Evolutionary conservation across 352 stramenopile genomes (phyloP).

Genomic region (Phytophthora cryptogea): DNA sequence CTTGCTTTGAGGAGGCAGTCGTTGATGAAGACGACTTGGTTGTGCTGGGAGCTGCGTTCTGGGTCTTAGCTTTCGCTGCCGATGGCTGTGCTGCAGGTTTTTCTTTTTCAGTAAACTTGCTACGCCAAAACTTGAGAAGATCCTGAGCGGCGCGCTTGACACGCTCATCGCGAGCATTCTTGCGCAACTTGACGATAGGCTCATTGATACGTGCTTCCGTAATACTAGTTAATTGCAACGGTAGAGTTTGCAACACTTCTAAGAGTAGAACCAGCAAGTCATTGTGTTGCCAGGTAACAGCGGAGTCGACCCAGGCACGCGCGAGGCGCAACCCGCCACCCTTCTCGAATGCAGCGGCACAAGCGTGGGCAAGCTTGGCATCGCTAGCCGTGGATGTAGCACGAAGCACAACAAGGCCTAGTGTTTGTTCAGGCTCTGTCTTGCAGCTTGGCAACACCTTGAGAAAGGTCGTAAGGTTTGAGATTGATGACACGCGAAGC

Average conservation of each 20-base stretch:
- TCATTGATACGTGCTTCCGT: slow-evolving; percentile 89
- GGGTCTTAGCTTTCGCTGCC: slow-evolving; percentile 27
- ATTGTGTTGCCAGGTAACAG: slow-evolving; percentile 79
- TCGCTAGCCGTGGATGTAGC: slow-evolving; percentile 61
- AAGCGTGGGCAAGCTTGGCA: slow-evolving; percentile 60
- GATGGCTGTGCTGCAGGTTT: slow-evolving; percentile 39
- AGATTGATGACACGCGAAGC: slow-evolving; percentile 52
- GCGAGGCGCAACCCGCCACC: slow-evolving; percentile 74
- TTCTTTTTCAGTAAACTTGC: slow-evolving; percentile 86
- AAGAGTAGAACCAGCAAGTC: slow-evolving; percentile 82
- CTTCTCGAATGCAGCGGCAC: slow-evolving; percentile 71
- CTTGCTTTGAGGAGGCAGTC: slow-evolving; percentile 20
- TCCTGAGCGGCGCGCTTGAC: slow-evolving; percentile 82
- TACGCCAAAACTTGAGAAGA: slow-evolving; percentile 85
- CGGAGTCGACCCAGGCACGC: slow-evolving; percentile 76
- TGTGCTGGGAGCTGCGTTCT: slow-evolving; percentile 7
- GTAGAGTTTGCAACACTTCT: slow-evolving; percentile 79
- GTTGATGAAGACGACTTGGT: slow-evolving; percentile 22
- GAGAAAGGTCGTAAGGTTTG: slow-evolving; percentile 61
- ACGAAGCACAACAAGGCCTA: slow-evolving; percentile 74
- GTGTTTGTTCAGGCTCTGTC: slow-evolving; percentile 70
- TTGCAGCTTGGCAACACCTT: slow-evolving; percentile 61
- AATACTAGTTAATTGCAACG: slow-evolving; percentile 86
- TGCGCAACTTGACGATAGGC: slow-evolving; percentile 86
- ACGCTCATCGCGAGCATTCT: slow-evolving; percentile 75